Percentiles rank a stretch among this genome's conserved stretches.
These are phyloP conservation scores for Cordyceps tenuipes DNA, from an alignment of 2,329 filamentous ascomycete species.

Conservation along the genomic window DNA sequence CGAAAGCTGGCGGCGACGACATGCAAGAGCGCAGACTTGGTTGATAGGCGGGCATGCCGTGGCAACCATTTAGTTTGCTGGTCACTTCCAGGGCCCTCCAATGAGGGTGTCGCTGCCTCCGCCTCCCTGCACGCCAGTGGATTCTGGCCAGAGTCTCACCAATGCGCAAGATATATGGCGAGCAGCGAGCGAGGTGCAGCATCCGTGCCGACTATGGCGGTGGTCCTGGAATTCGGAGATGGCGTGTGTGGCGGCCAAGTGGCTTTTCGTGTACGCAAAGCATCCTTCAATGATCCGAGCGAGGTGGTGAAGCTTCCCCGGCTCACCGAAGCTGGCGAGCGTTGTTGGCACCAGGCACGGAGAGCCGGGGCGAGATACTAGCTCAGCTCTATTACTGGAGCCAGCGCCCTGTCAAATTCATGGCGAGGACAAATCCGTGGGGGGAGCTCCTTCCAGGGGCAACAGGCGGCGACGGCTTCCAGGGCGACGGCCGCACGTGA, in stretches of 20 bases:
- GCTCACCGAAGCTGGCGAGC: background rate
- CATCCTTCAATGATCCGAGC: background rate
- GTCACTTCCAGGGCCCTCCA: conserved; percentile 9
- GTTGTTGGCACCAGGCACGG: conserved; percentile 2
- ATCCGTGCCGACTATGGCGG: background rate
- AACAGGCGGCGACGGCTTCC: background rate
- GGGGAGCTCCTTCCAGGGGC: background rate
- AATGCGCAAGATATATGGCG: conserved; percentile 4
- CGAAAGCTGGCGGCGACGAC: background rate
- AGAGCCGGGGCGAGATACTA: background rate
- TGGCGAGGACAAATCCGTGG: background rate
- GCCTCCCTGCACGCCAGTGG: conserved; percentile 11
- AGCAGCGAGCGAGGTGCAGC: background rate
- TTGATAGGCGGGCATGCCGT: conserved; percentile 9
- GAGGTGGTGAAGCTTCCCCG: background rate
- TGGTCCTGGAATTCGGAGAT: background rate
- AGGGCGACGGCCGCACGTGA: conserved; percentile 22
- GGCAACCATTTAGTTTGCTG: conserved; percentile 3
- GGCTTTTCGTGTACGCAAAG: background rate
- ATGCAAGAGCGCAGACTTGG: conserved; percentile 4
- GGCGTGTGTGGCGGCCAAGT: background rate
- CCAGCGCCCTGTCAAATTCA: background rate
- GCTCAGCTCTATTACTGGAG: background rate
- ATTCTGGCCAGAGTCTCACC: background rate
- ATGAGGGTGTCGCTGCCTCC: conserved; percentile 8